Conservation (phyloP, 192 early-diverging fungal genomes). For the Backusella macrospora region DNA sequence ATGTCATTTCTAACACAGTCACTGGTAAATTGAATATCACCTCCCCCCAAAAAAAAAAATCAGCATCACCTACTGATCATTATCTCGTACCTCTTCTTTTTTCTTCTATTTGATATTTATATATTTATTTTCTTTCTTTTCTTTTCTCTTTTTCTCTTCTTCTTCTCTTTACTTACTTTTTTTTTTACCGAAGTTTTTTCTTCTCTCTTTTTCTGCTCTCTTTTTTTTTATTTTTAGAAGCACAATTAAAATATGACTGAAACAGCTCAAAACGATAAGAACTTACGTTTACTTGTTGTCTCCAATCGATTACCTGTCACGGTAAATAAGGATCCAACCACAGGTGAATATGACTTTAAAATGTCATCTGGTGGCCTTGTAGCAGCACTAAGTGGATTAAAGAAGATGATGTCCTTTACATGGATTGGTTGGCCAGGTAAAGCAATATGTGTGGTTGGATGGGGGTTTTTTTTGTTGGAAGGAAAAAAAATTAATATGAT, state of each 20-base stretch:
- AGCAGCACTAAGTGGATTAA: slow-evolving; percentile 90
- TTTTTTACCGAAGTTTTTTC: background rate
- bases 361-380: slow-evolving; percentile 97
- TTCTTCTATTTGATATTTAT: background rate
- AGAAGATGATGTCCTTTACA: slow-evolving; percentile 93
- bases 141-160: background rate
- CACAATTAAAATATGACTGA: background rate
- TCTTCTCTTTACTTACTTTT: background rate
- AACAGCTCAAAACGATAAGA: slow-evolving; percentile 30
- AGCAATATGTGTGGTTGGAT: background rate
- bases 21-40: background rate
- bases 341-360: slow-evolving; percentile 60
- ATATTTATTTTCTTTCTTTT: background rate
- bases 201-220: background rate
- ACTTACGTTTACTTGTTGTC: slow-evolving; percentile 81
- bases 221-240: background rate
- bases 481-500: background rate
- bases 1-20: slow-evolving; percentile 15
- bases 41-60: background rate
- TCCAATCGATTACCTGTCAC: slow-evolving; percentile 98
- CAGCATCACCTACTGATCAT: slow-evolving; percentile 10
- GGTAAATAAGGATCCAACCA: slow-evolving; percentile 61
- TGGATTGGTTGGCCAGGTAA: slow-evolving; percentile 99
- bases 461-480: background rate
- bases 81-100: slow-evolving; percentile 8